Conservation (phyloP, 2,329 filamentous ascomycete genomes). For the Botrytis hyacinthi region DNA sequence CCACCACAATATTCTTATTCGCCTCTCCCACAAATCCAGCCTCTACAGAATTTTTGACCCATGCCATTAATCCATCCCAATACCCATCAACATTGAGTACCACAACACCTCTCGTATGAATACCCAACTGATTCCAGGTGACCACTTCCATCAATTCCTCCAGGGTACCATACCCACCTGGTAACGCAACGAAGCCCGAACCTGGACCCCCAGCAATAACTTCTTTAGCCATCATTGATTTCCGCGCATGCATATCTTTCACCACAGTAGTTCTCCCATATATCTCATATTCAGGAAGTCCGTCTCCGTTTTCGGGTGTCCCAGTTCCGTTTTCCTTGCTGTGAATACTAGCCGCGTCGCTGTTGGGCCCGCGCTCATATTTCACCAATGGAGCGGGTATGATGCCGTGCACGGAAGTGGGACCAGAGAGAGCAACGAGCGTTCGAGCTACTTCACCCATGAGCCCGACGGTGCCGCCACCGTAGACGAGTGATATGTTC, state of each 20-base stretch:
- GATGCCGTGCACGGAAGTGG: conserved; percentile 82
- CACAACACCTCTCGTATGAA: conserved; percentile 77
- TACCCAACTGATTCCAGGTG: conserved; percentile 96
- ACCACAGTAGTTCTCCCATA: conserved; percentile 89
- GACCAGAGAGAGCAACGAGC: conserved; percentile 78
- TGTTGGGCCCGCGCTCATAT: conserved; percentile 67
- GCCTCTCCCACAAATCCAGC: conserved; percentile 72
- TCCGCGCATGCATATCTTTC: conserved; percentile 93
- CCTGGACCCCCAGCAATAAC: conserved; percentile 79
- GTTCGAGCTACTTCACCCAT: conserved; percentile 94
- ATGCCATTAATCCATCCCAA: conserved; percentile 81
- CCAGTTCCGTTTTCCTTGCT: conserved; percentile 28
- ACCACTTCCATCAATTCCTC: conserved; percentile 92
- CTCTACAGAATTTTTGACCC: conserved; percentile 73
- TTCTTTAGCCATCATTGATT: conserved; percentile 87
- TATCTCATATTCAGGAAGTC: conserved; percentile 45
- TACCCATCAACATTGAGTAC: conserved; percentile 87
- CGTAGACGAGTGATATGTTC: conserved; percentile 85
- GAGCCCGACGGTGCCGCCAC: conserved; percentile 87
- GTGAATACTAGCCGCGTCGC: conserved; percentile 41
- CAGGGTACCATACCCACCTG: conserved; percentile 89
- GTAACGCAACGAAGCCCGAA: conserved; percentile 83
- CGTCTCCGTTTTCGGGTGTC: conserved; percentile 37
- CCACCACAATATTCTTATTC: conserved; percentile 75
- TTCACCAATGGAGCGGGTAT: conserved; percentile 83